These are phyloP conservation scores for Trichoderma sp. DNA, from an alignment of 2,329 filamentous ascomycete genomes.

Conservation along the genomic window DNA sequence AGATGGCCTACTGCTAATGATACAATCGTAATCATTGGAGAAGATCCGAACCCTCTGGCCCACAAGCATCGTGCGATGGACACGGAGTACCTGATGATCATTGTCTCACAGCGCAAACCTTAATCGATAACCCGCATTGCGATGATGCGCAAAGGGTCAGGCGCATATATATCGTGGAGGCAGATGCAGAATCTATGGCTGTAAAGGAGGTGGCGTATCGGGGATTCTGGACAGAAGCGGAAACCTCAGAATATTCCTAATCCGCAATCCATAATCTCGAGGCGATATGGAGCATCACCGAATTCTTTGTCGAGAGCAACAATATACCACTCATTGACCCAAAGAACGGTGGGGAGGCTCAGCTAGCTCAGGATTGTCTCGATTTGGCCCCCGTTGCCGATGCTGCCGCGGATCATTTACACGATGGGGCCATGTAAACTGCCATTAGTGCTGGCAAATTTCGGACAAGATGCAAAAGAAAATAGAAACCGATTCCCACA, in stretches of 20 bases:
- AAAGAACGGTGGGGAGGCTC: constrained; percentile 7
- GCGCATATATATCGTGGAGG: not conserved
- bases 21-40: not conserved
- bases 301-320: not conserved
- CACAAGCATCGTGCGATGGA: constrained; percentile 22
- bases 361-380: constrained; percentile 12
- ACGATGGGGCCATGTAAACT: constrained; percentile 2
- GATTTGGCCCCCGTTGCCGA: constrained; percentile 24
- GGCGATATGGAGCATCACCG: not conserved
- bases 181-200: too few relatives aligned
- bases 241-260: not conserved
- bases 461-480: not conserved
- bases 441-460: not conserved
- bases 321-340: not conserved
- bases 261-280: not conserved
- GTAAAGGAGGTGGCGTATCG: not conserved
- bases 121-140: constrained; percentile 5
- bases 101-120: constrained; percentile 18
- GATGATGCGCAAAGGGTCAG: not conserved
- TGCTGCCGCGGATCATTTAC: constrained; percentile 24
- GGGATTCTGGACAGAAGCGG: not conserved
- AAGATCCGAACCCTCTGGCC: constrained; percentile 11
- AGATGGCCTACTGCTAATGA: not conserved
- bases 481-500: not conserved
- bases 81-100: constrained; percentile 22